A percentile compares a stretch with the other conserved stretches of the same genome.
phyloP scores from a whole-genome alignment of 2,329 filamentous ascomycete genomes.

The Phaeosphaeria sp. region DNA sequence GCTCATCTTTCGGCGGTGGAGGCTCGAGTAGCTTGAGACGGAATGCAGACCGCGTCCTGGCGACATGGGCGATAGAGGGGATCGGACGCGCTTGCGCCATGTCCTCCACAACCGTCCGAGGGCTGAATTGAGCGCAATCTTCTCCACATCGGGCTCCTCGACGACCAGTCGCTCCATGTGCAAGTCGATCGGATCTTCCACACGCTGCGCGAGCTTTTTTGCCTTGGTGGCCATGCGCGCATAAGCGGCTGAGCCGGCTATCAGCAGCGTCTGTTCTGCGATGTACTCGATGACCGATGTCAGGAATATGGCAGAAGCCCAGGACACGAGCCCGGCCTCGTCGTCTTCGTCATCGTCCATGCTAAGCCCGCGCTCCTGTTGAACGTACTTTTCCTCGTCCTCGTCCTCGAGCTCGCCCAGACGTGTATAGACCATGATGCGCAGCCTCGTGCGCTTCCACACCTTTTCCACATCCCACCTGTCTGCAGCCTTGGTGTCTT shows the following conservation, averaged over 20 bases:
- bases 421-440: slow-evolving; percentile 98
- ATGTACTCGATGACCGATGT: slow-evolving; percentile 94
- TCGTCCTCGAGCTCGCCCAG: slow-evolving; percentile 97
- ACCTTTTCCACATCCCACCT: slow-evolving; percentile 91
- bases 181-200: slow-evolving; percentile 60
- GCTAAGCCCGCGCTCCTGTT: slow-evolving; percentile 71
- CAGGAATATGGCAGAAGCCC: slow-evolving; percentile 92
- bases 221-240: slow-evolving; percentile 60
- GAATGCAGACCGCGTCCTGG: slow-evolving; percentile 31
- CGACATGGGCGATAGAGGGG: slow-evolving; percentile 34
- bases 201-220: slow-evolving; percentile 41
- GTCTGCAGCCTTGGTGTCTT: slow-evolving; percentile 45
- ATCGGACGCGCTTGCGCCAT: slow-evolving; percentile 85
- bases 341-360: slow-evolving; percentile 55
- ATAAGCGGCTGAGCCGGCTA: slow-evolving; percentile 84
- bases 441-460: slow-evolving; percentile 90
- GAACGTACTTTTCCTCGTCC: slow-evolving; percentile 88
- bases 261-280: slow-evolving; percentile 87
- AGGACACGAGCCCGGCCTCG: slow-evolving; percentile 68
- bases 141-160: slow-evolving; percentile 90
- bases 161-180: slow-evolving; percentile 75
- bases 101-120: slow-evolving; percentile 90
- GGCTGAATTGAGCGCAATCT: slow-evolving; percentile 86
- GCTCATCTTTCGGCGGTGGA: slow-evolving; percentile 37
- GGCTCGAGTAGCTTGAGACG: slow-evolving; percentile 37